phyloP scores from a whole-genome alignment of 2,329 filamentous ascomycete species.

The Trichoderma lentiforme region DNA sequence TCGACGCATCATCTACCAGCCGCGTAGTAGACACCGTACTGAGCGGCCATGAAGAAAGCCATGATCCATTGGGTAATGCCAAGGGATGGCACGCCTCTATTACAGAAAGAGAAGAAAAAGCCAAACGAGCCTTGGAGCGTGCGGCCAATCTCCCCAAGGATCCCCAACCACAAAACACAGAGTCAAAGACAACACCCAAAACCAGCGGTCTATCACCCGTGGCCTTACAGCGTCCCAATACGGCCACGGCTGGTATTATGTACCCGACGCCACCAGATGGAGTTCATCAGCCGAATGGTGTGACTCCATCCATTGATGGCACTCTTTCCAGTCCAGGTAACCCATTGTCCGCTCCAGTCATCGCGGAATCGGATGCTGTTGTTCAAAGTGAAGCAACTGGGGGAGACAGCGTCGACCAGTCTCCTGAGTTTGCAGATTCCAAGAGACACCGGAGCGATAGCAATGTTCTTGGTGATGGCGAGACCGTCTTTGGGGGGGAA shows the following conservation, averaged over 20 bases:
- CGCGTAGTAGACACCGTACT: constrained; percentile 39
- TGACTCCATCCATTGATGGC: constrained; percentile 56
- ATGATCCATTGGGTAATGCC: constrained; percentile 49
- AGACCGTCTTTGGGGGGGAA: constrained; percentile 66
- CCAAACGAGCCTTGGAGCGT: constrained; percentile 52
- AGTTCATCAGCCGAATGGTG: constrained; percentile 50
- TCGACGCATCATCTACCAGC: constrained; percentile 39
- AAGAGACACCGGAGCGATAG: constrained; percentile 45
- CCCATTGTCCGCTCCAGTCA: constrained; percentile 28
- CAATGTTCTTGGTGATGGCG: constrained; percentile 46
- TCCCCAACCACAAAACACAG: constrained; percentile 42
- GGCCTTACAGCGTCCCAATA: constrained; percentile 48
- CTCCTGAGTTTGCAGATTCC: constrained; percentile 36
- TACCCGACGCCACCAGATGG: constrained; percentile 72
- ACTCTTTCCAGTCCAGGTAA: constrained; percentile 55
- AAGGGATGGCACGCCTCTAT: constrained; percentile 47
- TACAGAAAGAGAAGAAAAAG: constrained; percentile 45
- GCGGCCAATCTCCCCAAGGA: constrained; percentile 42
- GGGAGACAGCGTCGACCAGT: constrained; percentile 26
- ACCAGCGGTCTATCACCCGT: constrained; percentile 52
- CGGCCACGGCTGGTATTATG: constrained; percentile 51
- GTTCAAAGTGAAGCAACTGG: constrained; percentile 24
- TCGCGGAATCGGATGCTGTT: constrained; percentile 30
- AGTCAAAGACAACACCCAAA: constrained; percentile 39
- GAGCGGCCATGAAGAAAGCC: constrained; percentile 39